Evolutionary conservation across 306 rosid species (phyloP).

Genomic region (Cicer chorassanicum): DNA sequence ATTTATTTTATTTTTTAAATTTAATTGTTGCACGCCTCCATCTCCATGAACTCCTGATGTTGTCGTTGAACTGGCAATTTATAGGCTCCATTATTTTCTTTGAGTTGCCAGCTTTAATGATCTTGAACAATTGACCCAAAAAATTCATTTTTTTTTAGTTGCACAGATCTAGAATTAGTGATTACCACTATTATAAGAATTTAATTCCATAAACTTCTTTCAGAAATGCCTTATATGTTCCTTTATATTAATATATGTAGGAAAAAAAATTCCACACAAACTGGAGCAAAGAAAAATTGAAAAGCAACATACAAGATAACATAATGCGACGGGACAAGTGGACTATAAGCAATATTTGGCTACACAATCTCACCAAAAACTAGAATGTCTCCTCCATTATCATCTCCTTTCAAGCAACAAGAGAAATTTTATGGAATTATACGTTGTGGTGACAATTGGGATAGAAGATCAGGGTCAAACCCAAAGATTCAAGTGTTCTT

Average conservation of each 20-base stretch:
- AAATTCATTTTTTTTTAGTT: too few species aligned
- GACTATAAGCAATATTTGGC: conserved; percentile 89
- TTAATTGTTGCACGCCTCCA: too few species aligned
- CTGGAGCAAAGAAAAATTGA: conserved; percentile 1
- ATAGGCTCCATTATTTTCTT: too few species aligned
- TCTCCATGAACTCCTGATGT: too few species aligned
- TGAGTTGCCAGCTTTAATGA: too few species aligned
- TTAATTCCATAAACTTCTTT: conserved; percentile 7
- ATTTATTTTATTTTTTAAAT: too few species aligned
- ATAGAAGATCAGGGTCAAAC: conserved; percentile 84
- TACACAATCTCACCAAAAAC: conserved; percentile 98
- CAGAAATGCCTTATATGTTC: background rate
- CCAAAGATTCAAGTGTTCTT: conserved; percentile 89
- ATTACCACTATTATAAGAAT: background rate
- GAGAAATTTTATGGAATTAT: conserved; percentile 87
- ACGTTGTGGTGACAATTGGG: conserved; percentile 81
- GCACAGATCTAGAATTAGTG: background rate
- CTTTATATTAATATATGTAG: conserved; percentile 19
- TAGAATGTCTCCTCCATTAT: conserved; percentile 86
- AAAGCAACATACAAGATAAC: conserved; percentile 57
- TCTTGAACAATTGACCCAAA: too few species aligned
- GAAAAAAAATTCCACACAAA: too few species aligned
- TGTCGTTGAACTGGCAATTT: too few species aligned
- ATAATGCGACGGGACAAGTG: conserved; percentile 95
- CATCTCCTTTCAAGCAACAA: conserved; percentile 91